phyloP scores from a whole-genome alignment of 2,329 filamentous ascomycete species.

The Cladosporium cucumerinum region DNA sequence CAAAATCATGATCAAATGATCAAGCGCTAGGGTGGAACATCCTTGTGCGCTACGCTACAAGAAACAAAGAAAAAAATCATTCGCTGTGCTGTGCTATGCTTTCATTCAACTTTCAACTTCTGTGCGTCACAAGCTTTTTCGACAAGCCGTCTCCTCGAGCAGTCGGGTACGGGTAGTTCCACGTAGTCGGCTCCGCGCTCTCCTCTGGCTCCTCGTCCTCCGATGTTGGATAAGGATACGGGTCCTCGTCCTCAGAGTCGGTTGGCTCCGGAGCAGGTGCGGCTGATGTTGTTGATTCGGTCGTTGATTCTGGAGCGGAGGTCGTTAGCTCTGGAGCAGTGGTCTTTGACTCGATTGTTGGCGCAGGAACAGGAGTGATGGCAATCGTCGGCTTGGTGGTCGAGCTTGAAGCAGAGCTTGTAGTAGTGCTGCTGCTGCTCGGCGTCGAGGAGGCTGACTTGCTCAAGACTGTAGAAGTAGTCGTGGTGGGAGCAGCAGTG shows the following conservation, averaged over 20 bases:
- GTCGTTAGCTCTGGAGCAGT: not conserved
- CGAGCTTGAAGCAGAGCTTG: not conserved
- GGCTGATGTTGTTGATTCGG: not conserved
- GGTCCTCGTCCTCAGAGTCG: not conserved
- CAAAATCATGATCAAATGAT: not conserved
- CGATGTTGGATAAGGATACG: slow-evolving; percentile 13
- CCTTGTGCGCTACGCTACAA: not conserved
- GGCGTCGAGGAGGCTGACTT: not conserved
- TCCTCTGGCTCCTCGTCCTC: not conserved
- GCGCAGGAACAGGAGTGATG: not conserved
- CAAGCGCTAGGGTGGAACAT: not conserved
- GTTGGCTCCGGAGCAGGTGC: not conserved
- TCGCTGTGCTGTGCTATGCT: not conserved
- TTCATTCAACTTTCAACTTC: not conserved
- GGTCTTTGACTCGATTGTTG: not conserved
- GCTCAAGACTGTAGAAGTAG: not conserved
- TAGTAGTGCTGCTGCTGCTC: not conserved
- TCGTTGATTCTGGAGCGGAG: not conserved
- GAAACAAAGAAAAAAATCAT: not conserved
- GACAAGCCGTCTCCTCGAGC: not conserved
- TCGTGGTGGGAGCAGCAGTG: not conserved
- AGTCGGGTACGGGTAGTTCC: slow-evolving; percentile 5
- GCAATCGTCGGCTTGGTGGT: not conserved
- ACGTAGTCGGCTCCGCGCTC: not conserved
- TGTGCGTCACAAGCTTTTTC: not conserved